Percentiles rank a stretch among this genome's conserved stretches.
phyloP scores from a whole-genome alignment of 345 rosid genomes.

The Eucalyptus tenuipes region DNA sequence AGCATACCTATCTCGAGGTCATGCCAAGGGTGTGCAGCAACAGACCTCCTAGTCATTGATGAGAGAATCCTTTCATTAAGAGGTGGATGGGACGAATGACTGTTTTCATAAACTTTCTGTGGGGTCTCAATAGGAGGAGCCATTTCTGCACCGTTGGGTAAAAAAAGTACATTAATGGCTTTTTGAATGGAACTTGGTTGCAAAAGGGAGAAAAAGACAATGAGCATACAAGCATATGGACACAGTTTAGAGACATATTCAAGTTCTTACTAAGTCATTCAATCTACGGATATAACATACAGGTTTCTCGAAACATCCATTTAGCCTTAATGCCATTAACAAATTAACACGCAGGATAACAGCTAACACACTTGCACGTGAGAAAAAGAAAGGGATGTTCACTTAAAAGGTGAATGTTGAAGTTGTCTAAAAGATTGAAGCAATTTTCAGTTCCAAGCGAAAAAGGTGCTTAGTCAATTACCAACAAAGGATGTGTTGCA shows the following conservation, averaged over 20 bases:
- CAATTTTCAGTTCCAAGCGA: neutral
- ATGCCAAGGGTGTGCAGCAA: slow-evolving; percentile 55
- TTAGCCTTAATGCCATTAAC: neutral
- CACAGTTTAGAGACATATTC: neutral
- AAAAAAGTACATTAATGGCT: neutral
- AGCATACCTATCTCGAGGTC: slow-evolving; percentile 40
- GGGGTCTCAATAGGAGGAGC: slow-evolving; percentile 5
- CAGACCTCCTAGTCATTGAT: slow-evolving; percentile 33
- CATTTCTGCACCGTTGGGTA: neutral
- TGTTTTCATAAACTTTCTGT: neutral
- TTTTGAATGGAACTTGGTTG: neutral
- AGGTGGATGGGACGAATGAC: slow-evolving; percentile 7
- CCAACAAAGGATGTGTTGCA: neutral
- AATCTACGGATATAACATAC: neutral
- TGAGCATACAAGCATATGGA: neutral
- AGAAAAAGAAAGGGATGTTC: neutral
- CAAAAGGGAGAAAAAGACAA: neutral
- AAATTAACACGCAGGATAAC: neutral
- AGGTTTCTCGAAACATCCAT: neutral
- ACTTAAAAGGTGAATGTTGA: neutral
- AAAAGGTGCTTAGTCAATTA: neutral
- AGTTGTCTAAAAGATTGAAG: neutral
- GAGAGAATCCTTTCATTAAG: slow-evolving; percentile 46
- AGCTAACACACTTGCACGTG: neutral
- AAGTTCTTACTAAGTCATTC: neutral